Percentiles rank a stretch among this genome's conserved stretches.
These are phyloP conservation scores for Coniella lustricola DNA, from an alignment of 2,329 filamentous ascomycete genomes.

Conservation along the genomic window DNA sequence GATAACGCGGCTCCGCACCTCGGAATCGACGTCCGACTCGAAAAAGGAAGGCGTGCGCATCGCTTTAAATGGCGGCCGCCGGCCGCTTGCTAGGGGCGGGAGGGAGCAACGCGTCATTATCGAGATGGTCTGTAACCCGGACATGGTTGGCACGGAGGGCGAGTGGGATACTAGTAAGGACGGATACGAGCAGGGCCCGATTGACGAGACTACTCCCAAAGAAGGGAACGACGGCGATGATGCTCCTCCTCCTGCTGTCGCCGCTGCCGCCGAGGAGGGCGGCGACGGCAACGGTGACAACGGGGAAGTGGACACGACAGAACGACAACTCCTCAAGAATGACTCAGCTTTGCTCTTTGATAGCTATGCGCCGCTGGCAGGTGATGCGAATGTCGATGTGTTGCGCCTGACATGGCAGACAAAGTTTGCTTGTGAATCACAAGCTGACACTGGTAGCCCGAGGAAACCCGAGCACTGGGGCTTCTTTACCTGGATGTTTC, in stretches of 20 bases:
- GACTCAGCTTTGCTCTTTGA: slow-evolving; percentile 66
- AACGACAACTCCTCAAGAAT: slow-evolving; percentile 47
- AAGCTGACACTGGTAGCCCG: slow-evolving; percentile 30
- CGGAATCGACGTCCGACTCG: slow-evolving; percentile 56
- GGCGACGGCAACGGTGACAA: slow-evolving; percentile 15
- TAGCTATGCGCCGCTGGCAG: slow-evolving; percentile 58
- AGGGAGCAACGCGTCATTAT: slow-evolving; percentile 68
- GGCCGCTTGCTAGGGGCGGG: slow-evolving; percentile 46
- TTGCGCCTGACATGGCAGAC: slow-evolving; percentile 79
- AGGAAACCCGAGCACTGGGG: slow-evolving; percentile 60
- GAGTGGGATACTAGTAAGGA: slow-evolving; percentile 50
- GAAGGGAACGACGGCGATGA: slow-evolving; percentile 10
- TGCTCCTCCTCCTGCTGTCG: too few species aligned
- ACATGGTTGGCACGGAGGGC: slow-evolving; percentile 66
- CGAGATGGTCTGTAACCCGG: slow-evolving; percentile 74
- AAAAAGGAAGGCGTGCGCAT: slow-evolving; percentile 66
- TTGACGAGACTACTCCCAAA: slow-evolving; percentile 9
- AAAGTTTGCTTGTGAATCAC: slow-evolving; percentile 71
- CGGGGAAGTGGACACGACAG: slow-evolving; percentile 29
- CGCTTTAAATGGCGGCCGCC: slow-evolving; percentile 55
- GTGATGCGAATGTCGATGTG: slow-evolving; percentile 50
- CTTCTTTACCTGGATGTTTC: slow-evolving; percentile 94
- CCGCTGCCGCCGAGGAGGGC: slow-evolving; percentile 22
- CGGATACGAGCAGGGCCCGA: slow-evolving; percentile 34
- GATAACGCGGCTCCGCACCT: slow-evolving; percentile 57